phyloP scores from a whole-genome alignment of 345 rosid genomes.

The Cardiospermum halicacabum region DNA sequence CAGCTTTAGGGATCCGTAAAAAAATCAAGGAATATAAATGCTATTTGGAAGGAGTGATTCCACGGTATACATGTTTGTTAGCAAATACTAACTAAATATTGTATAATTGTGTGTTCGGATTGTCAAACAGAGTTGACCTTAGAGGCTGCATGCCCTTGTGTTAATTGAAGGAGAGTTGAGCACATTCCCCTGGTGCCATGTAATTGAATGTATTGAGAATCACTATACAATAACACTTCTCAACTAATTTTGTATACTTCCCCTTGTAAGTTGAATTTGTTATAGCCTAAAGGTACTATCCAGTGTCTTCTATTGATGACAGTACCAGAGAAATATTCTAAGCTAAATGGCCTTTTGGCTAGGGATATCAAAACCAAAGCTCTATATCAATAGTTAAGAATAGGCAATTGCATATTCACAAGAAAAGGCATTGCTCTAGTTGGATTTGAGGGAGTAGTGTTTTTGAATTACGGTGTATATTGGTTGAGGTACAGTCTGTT shows the following conservation, averaged over 20 bases:
- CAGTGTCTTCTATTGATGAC: background rate
- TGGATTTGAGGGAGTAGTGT: background rate
- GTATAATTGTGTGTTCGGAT: conserved; percentile 9
- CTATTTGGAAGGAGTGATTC: conserved; percentile 2
- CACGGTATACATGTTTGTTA: conserved; percentile 7
- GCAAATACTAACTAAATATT: background rate
- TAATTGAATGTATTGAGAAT: conserved; percentile 5
- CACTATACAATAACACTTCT: background rate
- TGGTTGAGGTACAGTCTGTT: background rate
- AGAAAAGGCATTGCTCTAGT: background rate
- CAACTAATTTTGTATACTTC: conserved; percentile 3
- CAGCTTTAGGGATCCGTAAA: background rate
- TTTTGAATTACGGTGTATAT: background rate
- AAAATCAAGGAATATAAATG: conserved; percentile 9
- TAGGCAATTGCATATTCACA: background rate
- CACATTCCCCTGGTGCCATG: conserved; percentile 11
- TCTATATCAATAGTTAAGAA: conserved; percentile 1
- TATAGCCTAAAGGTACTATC: background rate
- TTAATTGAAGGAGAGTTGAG: conserved; percentile 10
- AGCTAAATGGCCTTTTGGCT: background rate
- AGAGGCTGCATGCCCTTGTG: conserved; percentile 1
- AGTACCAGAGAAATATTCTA: conserved; percentile 5
- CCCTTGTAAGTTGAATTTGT: conserved; percentile 2
- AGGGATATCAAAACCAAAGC: background rate
- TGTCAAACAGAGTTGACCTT: conserved; percentile 5